Percentiles rank a stretch among this genome's conserved stretches.
phyloP scores from a whole-genome alignment of 2,329 filamentous ascomycete species.

The Exophiala sideris region DNA sequence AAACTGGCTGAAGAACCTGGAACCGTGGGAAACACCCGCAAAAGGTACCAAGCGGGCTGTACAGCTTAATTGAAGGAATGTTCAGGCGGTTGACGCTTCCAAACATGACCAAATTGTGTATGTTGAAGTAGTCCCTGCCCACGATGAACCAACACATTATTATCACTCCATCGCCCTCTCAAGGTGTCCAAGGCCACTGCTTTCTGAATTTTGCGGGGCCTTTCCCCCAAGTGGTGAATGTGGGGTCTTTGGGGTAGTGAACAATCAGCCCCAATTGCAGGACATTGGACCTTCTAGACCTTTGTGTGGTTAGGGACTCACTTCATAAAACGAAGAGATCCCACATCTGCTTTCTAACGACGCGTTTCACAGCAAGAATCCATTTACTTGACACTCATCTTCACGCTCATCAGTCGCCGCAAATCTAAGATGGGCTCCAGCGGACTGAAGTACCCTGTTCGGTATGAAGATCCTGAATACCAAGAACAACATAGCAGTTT shows the following conservation, averaged over 20 bases:
- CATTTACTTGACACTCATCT: too few relatives aligned
- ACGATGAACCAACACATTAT: too few relatives aligned
- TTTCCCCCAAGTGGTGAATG: neutral
- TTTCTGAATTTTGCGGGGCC: neutral
- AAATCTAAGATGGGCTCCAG: constrained; percentile 6
- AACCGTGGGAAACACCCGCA: constrained; percentile 10
- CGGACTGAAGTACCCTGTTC: constrained; percentile 11
- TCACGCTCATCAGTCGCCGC: neutral
- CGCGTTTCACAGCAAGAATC: too few relatives aligned
- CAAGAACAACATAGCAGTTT: constrained; percentile 15
- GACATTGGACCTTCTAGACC: too few relatives aligned
- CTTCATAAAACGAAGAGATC: too few relatives aligned
- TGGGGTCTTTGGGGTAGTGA: neutral
- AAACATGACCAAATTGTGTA: too few relatives aligned
- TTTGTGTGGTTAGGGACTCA: too few relatives aligned
- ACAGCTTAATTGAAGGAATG: neutral
- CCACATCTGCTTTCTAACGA: too few relatives aligned
- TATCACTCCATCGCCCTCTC: neutral
- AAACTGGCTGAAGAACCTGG: constrained; percentile 13
- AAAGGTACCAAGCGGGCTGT: constrained; percentile 9
- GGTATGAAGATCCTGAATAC: constrained; percentile 21
- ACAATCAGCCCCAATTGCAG: too few relatives aligned
- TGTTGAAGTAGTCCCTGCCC: too few relatives aligned
- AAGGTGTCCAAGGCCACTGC: neutral
- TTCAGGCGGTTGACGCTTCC: neutral